Percentiles rank a stretch among this genome's conserved stretches.
Conservation (phyloP, 257 asterid species). For the Schizonepeta tenuifolia region DNA sequence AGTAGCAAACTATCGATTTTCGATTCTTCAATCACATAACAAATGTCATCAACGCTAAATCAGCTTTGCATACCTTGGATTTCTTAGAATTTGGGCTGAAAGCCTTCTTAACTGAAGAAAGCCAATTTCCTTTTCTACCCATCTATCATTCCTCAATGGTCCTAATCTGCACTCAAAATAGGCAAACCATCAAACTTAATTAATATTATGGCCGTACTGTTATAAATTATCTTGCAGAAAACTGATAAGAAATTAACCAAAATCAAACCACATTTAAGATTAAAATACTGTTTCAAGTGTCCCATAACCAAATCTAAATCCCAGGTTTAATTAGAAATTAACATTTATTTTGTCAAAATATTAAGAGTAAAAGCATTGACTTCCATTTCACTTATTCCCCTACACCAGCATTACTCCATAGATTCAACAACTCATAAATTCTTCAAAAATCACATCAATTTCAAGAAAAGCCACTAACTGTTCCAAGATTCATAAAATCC, state of each 20-base stretch:
- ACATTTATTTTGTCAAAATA: conserved; percentile 1
- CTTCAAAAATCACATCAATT: conserved; percentile 27
- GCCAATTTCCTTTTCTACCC: conserved; percentile 93
- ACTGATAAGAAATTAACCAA: background rate
- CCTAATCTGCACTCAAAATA: conserved; percentile 32
- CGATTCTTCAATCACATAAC: background rate
- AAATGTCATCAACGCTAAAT: conserved; percentile 11
- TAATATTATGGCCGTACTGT: background rate
- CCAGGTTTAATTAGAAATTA: background rate
- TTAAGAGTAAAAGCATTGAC: conserved; percentile 19
- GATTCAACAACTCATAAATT: conserved; percentile 4
- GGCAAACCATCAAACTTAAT: conserved; percentile 11
- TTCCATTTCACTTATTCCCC: background rate
- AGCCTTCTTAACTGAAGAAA: conserved; percentile 87
- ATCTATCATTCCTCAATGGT: conserved; percentile 60
- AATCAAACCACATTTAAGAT: background rate
- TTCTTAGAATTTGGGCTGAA: conserved; percentile 73
- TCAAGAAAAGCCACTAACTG: background rate
- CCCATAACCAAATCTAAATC: conserved; percentile 29
- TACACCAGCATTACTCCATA: conserved; percentile 34
- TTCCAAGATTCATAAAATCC: conserved; percentile 11
- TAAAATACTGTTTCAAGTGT: conserved; percentile 1
- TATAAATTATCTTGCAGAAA: background rate
- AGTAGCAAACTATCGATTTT: conserved; percentile 2
- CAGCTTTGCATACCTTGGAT: conserved; percentile 46